phyloP scores from a whole-genome alignment of 73 alveolate genomes.

The Paramecium pentaurelia region DNA sequence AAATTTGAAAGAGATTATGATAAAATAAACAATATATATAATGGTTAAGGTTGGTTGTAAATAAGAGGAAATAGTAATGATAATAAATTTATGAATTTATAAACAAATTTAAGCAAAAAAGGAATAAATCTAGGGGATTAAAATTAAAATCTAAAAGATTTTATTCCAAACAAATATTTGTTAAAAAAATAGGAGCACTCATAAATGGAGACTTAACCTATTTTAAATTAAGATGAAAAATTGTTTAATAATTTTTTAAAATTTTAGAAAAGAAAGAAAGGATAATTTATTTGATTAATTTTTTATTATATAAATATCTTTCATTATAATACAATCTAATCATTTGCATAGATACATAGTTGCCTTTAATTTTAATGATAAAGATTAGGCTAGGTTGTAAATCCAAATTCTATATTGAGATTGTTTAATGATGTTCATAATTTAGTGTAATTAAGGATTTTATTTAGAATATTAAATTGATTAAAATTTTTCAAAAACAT shows the following conservation, averaged over 20 bases:
- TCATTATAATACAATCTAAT: background rate
- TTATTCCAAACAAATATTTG: background rate
- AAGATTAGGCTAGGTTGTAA: too few species aligned
- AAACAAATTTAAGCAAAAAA: background rate
- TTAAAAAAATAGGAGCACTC: background rate
- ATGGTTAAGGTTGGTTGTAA: background rate
- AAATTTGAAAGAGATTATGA: background rate
- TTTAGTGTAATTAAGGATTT: background rate
- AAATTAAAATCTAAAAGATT: background rate
- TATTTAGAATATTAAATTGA: background rate
- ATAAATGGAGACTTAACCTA: background rate
- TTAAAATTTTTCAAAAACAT: background rate
- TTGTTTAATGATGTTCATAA: background rate
- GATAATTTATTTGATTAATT: background rate
- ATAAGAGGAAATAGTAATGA: conserved; percentile 21
- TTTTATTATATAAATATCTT: background rate
- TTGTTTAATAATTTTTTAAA: background rate
- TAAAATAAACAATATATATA: background rate
- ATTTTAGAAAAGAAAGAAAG: background rate
- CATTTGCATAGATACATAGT: too few species aligned
- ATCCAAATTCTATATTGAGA: too few species aligned
- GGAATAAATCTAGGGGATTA: background rate
- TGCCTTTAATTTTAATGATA: too few species aligned
- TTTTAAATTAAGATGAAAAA: background rate
- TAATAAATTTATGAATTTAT: background rate